Base-by-base conservation (phyloP, 1,284 basidiomycete species). In the Inonotus hispidus region DNA sequence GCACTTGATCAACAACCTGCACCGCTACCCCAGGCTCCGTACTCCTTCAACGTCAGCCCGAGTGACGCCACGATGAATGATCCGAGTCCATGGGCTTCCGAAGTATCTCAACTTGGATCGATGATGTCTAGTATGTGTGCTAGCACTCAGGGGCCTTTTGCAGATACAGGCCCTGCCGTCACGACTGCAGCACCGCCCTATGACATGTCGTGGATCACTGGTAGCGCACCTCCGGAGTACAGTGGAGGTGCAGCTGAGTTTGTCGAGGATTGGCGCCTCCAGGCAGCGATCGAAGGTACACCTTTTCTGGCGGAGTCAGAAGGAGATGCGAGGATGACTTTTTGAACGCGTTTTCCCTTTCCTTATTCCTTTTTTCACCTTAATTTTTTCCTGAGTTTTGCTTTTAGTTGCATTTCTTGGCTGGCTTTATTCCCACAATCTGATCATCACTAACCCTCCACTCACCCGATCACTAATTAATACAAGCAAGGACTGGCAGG, bases 231-330 rank as follows among this genome's bases (percentile, higher is more conserved):
- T 49, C 8, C 6, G 19, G 8, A 49, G 6, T 3, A 11, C 23
- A 49, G 46, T 13, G 46, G 46, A n/a, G 35, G 39, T 41, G 53
- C 37, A 10, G 29, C 37, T 13, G 23, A 38, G 29, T 55, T 55
- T 23, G 37, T 39, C 6, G 53, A n/a, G 37, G 53, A 55, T 39
- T 55, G 53, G 53, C n/a, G n/a, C n/a, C n/a, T n/a, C n/a, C n/a
- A n/a, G n/a, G n/a, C n/a, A n/a, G n/a, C n/a, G n/a, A n/a, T n/a
- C n/a, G n/a, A n/a, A n/a, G n/a, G n/a, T n/a, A n/a, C n/a, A n/a
- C 14, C 19, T 19, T 41, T 55, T 14, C 53, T 39, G 21, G 35
- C 53, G 7, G 37, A 16, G 2, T 3, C 39, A 4, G 35, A 55
- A 16, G 53, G 41, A 32, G 32, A 32, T 32, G 32, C 32, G 32